Evolutionary conservation across 441 rosid genomes (phyloP), one percentile per base, ranked within the genome.

Genomic region (Adansonia madagascariensis): DNA sequence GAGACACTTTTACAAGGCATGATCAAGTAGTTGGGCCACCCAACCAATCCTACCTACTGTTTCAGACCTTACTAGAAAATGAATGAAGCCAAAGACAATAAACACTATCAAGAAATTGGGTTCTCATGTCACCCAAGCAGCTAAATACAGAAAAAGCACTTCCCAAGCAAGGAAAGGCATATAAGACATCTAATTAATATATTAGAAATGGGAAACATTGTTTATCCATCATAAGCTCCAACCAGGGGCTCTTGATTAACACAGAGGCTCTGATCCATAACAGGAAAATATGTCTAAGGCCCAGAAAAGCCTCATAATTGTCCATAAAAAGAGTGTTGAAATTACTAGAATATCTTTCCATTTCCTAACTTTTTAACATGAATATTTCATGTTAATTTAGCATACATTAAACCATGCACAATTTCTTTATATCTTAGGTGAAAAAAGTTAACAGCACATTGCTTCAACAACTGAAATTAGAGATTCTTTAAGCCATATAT

Each of bases 121-220:
- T 64, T 65, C 6, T 41, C 50, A 65, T 65, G 70, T 17, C 18
- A 65, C 24, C 15, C 43, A 41, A n/a, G 50, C 70, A 65, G 70
- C 70, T 65, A 41, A 63, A 1, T 39, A 65, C 47, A 39, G 8
- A 57, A 65, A 65, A 41, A 47, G 15, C 53, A 68, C 53, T 68
- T 6, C 22, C 47, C 53, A 5, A 18, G 10, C 47, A 46, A 56
- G 18, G 10, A 68, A 46, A 56, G 18, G 18, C 20, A 56, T 17
- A 6, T 17, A 17, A 68, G 22, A 68, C 9, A 68, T 18, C n/a
- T 46, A 47, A 47, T 56, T 7, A n/a, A 56, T n/a, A 56, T 43
- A 44, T 27, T 47, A 10, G 18, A 68, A 68, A 68, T 11, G 41
- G 39, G 41, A 68, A 68, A 68, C 73, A 47, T 3, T 1, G 7